Percentiles rank a stretch among this genome's conserved stretches.
Evolutionary conservation across 2,329 filamentous ascomycete species (phyloP).

Genomic region (Trichoderma sp.): DNA sequence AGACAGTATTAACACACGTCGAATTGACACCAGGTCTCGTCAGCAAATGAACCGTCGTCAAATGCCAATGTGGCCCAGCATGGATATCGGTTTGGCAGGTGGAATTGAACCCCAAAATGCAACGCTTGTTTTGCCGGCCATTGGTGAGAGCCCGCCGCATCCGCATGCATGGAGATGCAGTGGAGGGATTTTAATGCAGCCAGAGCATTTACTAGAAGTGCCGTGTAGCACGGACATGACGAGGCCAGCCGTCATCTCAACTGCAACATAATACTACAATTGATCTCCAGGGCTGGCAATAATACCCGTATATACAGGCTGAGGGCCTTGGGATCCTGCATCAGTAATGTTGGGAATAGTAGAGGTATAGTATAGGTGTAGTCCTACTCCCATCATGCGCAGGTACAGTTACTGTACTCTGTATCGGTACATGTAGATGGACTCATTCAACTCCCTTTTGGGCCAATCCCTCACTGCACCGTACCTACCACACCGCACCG

Average conservation of each 20-base stretch:
- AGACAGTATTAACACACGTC: neutral
- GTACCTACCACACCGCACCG: neutral
- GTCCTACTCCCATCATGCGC: neutral
- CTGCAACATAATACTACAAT: neutral
- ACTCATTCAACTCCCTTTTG: neutral
- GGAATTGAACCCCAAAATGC: neutral
- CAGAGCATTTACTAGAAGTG: neutral
- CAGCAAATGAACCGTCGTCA: neutral
- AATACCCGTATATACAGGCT: neutral
- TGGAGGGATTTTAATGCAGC: neutral
- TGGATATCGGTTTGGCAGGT: constrained; percentile 14
- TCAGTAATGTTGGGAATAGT: neutral
- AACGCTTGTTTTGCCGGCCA: neutral
- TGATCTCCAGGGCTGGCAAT: too few relatives aligned
- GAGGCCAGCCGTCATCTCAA: neutral
- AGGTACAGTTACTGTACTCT: neutral
- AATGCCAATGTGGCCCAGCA: neutral
- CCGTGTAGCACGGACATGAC: neutral
- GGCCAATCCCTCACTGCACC: neutral
- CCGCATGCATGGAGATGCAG: neutral
- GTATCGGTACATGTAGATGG: neutral
- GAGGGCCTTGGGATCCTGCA: neutral
- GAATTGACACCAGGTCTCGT: neutral
- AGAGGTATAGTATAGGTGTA: neutral
- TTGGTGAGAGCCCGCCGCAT: neutral